These are phyloP conservation scores for Alternaria sp. DNA, from an alignment of 2,329 filamentous ascomycete genomes.

Conservation along the genomic window DNA sequence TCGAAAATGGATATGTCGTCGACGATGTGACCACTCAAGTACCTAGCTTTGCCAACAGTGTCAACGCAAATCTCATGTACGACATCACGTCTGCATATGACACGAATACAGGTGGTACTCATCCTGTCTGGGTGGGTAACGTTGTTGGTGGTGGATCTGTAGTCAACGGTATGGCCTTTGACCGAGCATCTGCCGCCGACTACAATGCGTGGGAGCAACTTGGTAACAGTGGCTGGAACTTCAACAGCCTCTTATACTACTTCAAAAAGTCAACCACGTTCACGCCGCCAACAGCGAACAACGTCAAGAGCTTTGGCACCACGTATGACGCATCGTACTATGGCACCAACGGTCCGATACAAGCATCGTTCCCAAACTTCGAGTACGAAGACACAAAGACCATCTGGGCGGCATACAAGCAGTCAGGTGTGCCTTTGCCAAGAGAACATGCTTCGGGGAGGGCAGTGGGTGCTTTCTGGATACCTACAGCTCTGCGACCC, in stretches of 20 bases:
- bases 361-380: slow-evolving; percentile 34
- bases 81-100: slow-evolving; percentile 32
- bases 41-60: slow-evolving; percentile 27
- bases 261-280: slow-evolving; percentile 42
- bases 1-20: slow-evolving; percentile 33
- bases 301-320: slow-evolving; percentile 26
- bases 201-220: slow-evolving; percentile 63
- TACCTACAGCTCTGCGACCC: slow-evolving; percentile 32
- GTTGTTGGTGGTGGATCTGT: slow-evolving; percentile 47
- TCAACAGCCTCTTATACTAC: slow-evolving; percentile 35
- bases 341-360: slow-evolving; percentile 30
- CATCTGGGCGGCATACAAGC: slow-evolving; percentile 29
- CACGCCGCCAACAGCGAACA: slow-evolving; percentile 18
- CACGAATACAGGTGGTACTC: slow-evolving; percentile 17
- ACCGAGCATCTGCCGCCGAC: slow-evolving; percentile 44
- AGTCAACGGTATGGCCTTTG: slow-evolving; percentile 50
- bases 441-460: slow-evolving; percentile 36
- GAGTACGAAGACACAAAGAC: slow-evolving; percentile 30
- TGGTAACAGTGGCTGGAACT: slow-evolving; percentile 59
- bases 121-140: slow-evolving; percentile 27
- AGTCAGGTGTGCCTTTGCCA: slow-evolving; percentile 21
- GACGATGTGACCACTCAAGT: slow-evolving; percentile 32
- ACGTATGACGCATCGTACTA: slow-evolving; percentile 35
- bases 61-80: slow-evolving; percentile 33
- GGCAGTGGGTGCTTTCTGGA: slow-evolving; percentile 38